These are phyloP conservation scores for Micromonas pusilla DNA, from an alignment of 139 green algal species.

Conservation along the genomic window DNA sequence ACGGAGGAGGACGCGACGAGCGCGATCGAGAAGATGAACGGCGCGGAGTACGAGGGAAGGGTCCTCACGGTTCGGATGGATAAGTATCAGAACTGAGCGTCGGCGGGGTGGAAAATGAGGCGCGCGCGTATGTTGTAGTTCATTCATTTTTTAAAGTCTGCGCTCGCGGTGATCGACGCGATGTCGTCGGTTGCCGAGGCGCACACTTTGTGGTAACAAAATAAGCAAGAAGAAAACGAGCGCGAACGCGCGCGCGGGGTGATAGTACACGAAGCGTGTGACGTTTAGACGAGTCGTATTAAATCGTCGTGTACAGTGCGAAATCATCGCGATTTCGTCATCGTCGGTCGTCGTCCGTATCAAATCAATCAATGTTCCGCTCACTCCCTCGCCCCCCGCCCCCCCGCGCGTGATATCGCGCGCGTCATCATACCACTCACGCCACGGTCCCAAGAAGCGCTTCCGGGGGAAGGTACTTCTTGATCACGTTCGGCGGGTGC, in stretches of 20 bases:
- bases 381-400: background rate
- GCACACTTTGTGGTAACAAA: too few species aligned
- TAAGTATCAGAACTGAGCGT: background rate
- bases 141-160: background rate
- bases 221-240: too few species aligned
- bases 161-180: too few species aligned
- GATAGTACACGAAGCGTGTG: too few species aligned
- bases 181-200: too few species aligned
- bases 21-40: constrained; percentile 52
- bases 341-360: too few species aligned
- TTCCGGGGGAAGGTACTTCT: constrained; percentile 36
- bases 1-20: constrained; percentile 57
- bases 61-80: constrained; percentile 63
- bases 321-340: too few species aligned
- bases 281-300: too few species aligned
- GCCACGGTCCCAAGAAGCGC: constrained; percentile 22
- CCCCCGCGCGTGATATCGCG: background rate
- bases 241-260: too few species aligned
- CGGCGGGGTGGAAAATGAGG: too few species aligned
- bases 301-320: too few species aligned
- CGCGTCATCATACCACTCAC: background rate
- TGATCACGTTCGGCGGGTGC: constrained; percentile 36
- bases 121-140: too few species aligned
- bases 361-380: background rate
- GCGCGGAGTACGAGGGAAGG: constrained; percentile 71